Base-by-base conservation (phyloP, 2,329 filamentous ascomycete genomes). In the Phoma sp. region DNA sequence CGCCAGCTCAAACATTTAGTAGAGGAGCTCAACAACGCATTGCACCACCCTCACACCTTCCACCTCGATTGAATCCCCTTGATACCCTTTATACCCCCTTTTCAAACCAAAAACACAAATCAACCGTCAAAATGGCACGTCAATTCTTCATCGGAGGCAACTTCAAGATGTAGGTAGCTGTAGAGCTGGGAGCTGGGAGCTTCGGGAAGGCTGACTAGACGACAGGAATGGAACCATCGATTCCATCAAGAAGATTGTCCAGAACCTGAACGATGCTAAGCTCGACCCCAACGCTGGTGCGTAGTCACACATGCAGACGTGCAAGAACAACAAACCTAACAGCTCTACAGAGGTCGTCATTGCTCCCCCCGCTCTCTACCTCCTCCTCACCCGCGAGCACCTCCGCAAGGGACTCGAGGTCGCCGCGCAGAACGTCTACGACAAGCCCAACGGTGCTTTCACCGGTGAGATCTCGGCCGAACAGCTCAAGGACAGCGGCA, bases 121-220 rank as follows among this genome's bases (percentile, higher is more conserved):
- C 19, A 60, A 53, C 62, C 60, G 76, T 81, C 85, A 91, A 74
- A 73, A 96, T 96, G 92, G 85, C 88, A 85, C 92, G 92, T 84
- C 90, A 92, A 84, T 96, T 96, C 85, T 96, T 96, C 79, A 91
- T 96, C 79, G 93, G 93, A 80, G 93, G 93, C 77, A 99, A 99
- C 89, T 98, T 98, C 84, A 98, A 99, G 86, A 98, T 98, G 93
- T 96, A 82, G 70, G 66, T 35, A 57, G 53, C 21, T 64, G 54
- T 36, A 62, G 60, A 59, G 62, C 63, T 55, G 32, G 8, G 32
- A 35, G 29, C 29, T 17, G 6, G 12, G 12, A 31, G 43, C 43
- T 32, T 35, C 19, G 25, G 36, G 3, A 27, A 47, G 35, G 33
- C 47, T 57, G 54, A 59, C 43, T 40, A 33, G 35, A 66, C 67